Evolutionary conservation across 2,329 filamentous ascomycete genomes (phyloP).

Genomic region (Truncatella angustata): DNA sequence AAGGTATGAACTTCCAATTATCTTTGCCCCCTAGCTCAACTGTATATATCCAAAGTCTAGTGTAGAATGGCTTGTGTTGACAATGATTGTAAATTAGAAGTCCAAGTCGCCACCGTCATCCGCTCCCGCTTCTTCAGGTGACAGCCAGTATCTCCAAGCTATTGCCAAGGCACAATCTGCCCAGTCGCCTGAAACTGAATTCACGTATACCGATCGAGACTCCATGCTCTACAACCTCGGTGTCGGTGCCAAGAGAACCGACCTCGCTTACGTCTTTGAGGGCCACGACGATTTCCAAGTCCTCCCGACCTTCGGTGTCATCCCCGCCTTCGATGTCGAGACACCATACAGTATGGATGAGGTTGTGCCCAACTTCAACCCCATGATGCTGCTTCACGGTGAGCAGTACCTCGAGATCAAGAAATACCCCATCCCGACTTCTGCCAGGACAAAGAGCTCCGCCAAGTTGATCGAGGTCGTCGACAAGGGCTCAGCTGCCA

Average conservation of each 20-base stretch:
- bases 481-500: conserved; percentile 88
- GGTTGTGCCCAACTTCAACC: conserved; percentile 92
- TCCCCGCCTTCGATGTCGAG: conserved; percentile 86
- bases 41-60: conserved; percentile 22
- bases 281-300: conserved; percentile 89
- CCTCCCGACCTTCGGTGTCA: conserved; percentile 91
- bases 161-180: conserved; percentile 74
- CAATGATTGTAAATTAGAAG: conserved; percentile 14
- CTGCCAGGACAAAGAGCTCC: conserved; percentile 70
- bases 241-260: conserved; percentile 84
- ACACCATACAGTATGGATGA: conserved; percentile 77
- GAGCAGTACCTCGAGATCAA: conserved; percentile 97
- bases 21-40: conserved; percentile 1
- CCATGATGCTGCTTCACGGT: conserved; percentile 98
- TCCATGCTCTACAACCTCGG: conserved; percentile 95
- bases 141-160: conserved; percentile 66
- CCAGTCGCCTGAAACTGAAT: conserved; percentile 61
- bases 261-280: conserved; percentile 88
- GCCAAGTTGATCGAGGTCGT: conserved; percentile 88
- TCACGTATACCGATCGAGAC: conserved; percentile 82
- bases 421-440: conserved; percentile 87
- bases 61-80: conserved; percentile 20
- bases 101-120: neutral
- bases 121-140: conserved; percentile 17
- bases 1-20: conserved; percentile 53